phyloP scores from a whole-genome alignment of 805 yeast genomes.

The Candida verbasci region DNA sequence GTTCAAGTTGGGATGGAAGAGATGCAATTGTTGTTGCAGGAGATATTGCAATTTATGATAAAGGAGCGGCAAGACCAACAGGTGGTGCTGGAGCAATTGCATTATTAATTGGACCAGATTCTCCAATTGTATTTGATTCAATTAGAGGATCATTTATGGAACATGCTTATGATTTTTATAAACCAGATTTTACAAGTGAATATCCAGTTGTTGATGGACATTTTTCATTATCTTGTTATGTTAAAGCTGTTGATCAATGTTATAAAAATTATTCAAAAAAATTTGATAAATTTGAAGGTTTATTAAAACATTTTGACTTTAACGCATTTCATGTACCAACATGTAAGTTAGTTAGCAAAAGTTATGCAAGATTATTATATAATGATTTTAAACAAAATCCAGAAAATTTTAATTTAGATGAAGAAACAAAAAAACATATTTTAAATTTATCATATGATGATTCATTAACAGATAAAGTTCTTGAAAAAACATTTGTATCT shows the following conservation, averaged over 20 bases:
- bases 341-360: constrained; percentile 90
- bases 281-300: constrained; percentile 51
- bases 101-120: constrained; percentile 91
- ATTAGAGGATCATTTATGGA: constrained; percentile 92
- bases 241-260: constrained; percentile 85
- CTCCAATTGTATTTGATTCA: constrained; percentile 89
- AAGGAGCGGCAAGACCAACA: constrained; percentile 98
- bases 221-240: constrained; percentile 89
- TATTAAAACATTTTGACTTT: constrained; percentile 74
- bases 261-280: constrained; percentile 72
- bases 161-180: constrained; percentile 96
- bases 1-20: constrained; percentile 96
- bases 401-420: constrained; percentile 44
- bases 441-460: constrained; percentile 64
- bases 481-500: constrained; percentile 82
- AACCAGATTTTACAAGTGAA: constrained; percentile 94
- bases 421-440: constrained; percentile 49
- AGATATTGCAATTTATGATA: constrained; percentile 94
- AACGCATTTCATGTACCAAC: constrained; percentile 98
- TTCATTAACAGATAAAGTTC: constrained; percentile 69
- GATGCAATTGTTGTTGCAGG: constrained; percentile 96
- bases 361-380: constrained; percentile 87
- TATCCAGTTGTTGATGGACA: constrained; percentile 98
- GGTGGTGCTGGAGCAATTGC: constrained; percentile 99
- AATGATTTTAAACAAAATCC: constrained; percentile 80